A percentile compares a stretch with the other conserved stretches of the same genome.
These are phyloP conservation scores for Favolaschia claudopus DNA, from an alignment of 768 basidiomycete genomes.

Conservation along the genomic window DNA sequence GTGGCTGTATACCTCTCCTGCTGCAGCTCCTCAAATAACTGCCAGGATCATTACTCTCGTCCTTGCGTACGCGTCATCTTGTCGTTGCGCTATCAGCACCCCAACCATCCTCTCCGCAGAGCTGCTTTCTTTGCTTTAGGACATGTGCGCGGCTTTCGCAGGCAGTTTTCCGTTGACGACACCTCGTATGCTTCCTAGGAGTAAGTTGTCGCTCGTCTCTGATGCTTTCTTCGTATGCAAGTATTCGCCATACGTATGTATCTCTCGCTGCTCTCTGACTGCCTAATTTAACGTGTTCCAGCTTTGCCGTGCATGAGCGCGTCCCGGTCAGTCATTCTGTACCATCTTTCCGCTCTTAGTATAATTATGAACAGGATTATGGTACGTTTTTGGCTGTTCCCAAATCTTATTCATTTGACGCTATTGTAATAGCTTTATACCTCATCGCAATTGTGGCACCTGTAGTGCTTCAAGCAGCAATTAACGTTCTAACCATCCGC, in stretches of 20 bases:
- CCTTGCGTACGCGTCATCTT: constrained; percentile 60
- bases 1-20: neutral
- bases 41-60: constrained; percentile 71
- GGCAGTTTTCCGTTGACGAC: constrained; percentile 82
- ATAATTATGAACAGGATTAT: neutral
- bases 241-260: constrained; percentile 26
- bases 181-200: constrained; percentile 60
- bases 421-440: constrained; percentile 47
- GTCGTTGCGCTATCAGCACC: neutral
- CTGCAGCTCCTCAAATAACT: neutral
- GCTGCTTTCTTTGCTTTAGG: constrained; percentile 69
- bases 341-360: constrained; percentile 11
- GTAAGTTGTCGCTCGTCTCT: constrained; percentile 16
- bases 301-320: constrained; percentile 78
- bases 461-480: constrained; percentile 67
- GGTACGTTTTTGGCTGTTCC: constrained; percentile 3
- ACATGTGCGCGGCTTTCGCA: constrained; percentile 72
- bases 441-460: constrained; percentile 70
- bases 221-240: constrained; percentile 48
- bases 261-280: neutral
- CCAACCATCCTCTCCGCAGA: constrained; percentile 41
- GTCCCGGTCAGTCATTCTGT: constrained; percentile 62
- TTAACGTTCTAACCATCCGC: constrained; percentile 78
- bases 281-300: constrained; percentile 33
- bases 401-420: neutral